Conservation (phyloP, 257 asterid genomes). For the Ajuga chamaepitys region DNA sequence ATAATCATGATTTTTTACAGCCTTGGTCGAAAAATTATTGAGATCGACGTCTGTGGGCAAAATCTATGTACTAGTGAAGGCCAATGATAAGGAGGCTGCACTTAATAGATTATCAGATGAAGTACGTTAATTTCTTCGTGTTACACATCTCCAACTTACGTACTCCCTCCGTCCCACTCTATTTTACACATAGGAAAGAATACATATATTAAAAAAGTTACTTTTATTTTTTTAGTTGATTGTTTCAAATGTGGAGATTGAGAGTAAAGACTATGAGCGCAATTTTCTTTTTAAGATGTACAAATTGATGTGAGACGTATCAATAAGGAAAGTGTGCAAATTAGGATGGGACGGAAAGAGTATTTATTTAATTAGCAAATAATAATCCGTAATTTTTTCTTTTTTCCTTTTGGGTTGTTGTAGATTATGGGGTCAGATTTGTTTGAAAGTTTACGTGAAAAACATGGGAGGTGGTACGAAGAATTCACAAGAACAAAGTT, state of each 20-base stretch:
- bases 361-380: too few species aligned
- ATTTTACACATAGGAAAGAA: too few species aligned
- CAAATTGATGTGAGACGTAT: too few species aligned
- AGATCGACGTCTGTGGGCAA: constrained; percentile 41
- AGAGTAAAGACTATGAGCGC: too few species aligned
- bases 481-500: constrained; percentile 26
- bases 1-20: constrained; percentile 23
- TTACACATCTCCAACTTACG: background rate
- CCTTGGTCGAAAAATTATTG: constrained; percentile 35
- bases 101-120: constrained; percentile 26
- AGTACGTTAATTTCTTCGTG: constrained; percentile 14
- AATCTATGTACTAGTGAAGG: constrained; percentile 34
- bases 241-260: too few species aligned
- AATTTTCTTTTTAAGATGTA: too few species aligned
- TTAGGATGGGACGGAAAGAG: too few species aligned
- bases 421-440: constrained; percentile 33
- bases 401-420: background rate
- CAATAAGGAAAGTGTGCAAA: too few species aligned
- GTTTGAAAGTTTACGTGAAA: constrained; percentile 26
- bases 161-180: too few species aligned
- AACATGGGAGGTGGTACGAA: constrained; percentile 26
- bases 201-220: too few species aligned
- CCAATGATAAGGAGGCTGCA: constrained; percentile 36
- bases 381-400: background rate
- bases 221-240: too few species aligned